Conservation (phyloP, 1,284 basidiomycete species). For the Malassezia nana region DNA sequence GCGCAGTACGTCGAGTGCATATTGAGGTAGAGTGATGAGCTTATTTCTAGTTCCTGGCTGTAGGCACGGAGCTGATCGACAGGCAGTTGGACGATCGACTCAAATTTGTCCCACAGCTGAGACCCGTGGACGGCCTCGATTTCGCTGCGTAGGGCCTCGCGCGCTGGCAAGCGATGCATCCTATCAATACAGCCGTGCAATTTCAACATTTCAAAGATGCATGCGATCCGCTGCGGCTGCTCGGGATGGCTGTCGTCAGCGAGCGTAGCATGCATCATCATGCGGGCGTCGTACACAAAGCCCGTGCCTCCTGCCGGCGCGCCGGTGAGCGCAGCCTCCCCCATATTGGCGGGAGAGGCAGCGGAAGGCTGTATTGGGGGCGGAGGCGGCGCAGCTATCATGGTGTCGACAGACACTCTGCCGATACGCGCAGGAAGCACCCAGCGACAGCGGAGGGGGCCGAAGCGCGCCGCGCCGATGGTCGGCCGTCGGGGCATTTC, state of each 20-base stretch:
- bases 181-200: constrained; percentile 57
- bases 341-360: background rate
- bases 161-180: constrained; percentile 70
- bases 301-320: constrained; percentile 51
- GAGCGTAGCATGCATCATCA: constrained; percentile 64
- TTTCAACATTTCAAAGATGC: constrained; percentile 63
- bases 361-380: background rate
- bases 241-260: constrained; percentile 67
- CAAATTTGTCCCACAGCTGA: constrained; percentile 80
- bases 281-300: constrained; percentile 74
- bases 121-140: constrained; percentile 77
- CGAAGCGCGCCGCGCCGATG: background rate
- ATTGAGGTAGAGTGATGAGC: constrained; percentile 76
- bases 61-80: constrained; percentile 48
- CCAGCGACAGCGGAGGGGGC: background rate
- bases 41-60: constrained; percentile 65
- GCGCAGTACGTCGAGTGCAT: constrained; percentile 74
- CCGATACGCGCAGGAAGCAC: background rate
- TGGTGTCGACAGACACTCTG: background rate
- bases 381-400: background rate
- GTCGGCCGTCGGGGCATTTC: background rate
- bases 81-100: constrained; percentile 58
- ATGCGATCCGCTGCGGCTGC: constrained; percentile 72
- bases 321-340: background rate
- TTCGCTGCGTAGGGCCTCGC: constrained; percentile 66